Percentiles rank a stretch among this genome's conserved stretches.
phyloP scores from a whole-genome alignment of 495 filamentous ascomycete species.

The Articulospora tetracladia region DNA sequence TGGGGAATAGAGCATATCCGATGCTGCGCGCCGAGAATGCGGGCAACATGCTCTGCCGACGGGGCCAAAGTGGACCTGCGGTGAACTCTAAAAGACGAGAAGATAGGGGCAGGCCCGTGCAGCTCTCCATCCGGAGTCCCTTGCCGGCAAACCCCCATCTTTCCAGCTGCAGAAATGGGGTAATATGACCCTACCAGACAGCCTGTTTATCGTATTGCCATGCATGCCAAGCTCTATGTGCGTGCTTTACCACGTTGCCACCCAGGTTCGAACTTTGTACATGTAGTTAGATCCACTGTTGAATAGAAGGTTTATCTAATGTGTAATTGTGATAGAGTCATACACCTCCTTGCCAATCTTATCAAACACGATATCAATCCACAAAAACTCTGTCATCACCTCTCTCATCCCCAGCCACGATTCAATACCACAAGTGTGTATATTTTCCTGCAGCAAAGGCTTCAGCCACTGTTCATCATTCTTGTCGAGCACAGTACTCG shows the following conservation, averaged over 20 bases:
- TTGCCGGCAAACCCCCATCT: neutral
- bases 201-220: no score
- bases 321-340: no score
- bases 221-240: no score
- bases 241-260: no score
- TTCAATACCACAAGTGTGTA: constrained; percentile 19
- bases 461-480: constrained; percentile 29
- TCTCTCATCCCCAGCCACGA: constrained; percentile 28
- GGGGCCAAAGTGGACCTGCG: neutral
- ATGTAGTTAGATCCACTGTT: no score
- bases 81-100: neutral
- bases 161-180: neutral
- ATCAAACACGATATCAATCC: constrained; percentile 34
- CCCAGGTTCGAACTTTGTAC: no score
- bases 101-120: neutral
- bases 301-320: no score
- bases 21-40: neutral
- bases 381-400: constrained; percentile 29
- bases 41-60: neutral
- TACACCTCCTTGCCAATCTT: constrained; percentile 23
- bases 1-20: no score
- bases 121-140: no score
- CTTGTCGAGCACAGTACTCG: constrained; percentile 28
- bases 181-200: neutral
- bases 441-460: constrained; percentile 21